Evolutionary conservation across 495 filamentous ascomycete species (phyloP), one percentile per base, ranked within the genome.

Genomic region (Pyronema omphalodes): DNA sequence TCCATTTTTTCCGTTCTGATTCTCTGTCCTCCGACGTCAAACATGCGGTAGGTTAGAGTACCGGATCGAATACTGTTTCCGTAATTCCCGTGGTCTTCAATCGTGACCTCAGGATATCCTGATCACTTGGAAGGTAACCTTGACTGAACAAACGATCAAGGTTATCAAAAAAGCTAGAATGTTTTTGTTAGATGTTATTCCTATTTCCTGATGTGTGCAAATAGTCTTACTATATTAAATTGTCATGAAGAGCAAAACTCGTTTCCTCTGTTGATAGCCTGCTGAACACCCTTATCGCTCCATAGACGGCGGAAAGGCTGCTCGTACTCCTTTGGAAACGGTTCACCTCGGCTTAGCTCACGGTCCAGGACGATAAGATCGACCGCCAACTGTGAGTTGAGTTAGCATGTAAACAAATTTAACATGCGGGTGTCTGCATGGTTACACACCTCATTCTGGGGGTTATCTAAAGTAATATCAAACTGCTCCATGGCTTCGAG

Each of bases 1-100:
- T 95, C 91, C 91, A 98, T 70, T 98, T 98, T 76, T 98, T 98
- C 51, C 91, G 82, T 61, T 98, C 91, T 18, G 93, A 96, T 59
- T n/a, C 91, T 74, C 68, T 98, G 91, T 51, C 91, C 91, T 61
- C 91, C 91, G 55, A 98, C 91, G 63, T 98, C 91, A 71, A 96
- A 95, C 91, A 98, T 98, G 50, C 88, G 81, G 68, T 95, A 98
- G 58, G 89, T 95, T 67, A 96, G 78, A 58, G 88, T 79, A 29
- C 89, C 88, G 18, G 75, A 67, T 94, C 88, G 69, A 98, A 98
- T 55, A 93, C 73, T 0, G 91, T 95, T 68, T 98, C 91, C 37
- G 88, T 98, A 57, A 98, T 98, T 62, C 91, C 91, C 7, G 91
- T 96, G 14, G 89, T 96, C 59, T 88, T 78, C 67, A 96, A 71